Conservation (phyloP, 2,329 filamentous ascomycete genomes). For the Didymella glomerata region DNA sequence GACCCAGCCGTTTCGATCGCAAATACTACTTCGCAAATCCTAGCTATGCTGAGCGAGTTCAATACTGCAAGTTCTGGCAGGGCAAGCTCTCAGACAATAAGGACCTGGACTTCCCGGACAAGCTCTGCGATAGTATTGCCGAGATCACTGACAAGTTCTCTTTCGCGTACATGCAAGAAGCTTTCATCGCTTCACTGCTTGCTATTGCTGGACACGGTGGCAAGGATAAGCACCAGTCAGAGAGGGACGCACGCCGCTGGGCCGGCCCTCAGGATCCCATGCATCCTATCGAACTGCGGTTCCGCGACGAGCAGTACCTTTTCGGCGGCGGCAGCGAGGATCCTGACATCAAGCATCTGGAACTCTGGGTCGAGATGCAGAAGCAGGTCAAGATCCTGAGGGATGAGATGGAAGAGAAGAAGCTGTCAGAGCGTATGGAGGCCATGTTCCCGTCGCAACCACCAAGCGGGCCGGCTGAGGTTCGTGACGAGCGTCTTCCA, state of each 20-base stretch:
- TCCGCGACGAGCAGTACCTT: slow-evolving; percentile 8
- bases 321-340: slow-evolving; percentile 15
- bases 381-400: slow-evolving; percentile 54
- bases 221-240: slow-evolving; percentile 21
- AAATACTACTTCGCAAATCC: slow-evolving; percentile 59
- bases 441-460: slow-evolving; percentile 7
- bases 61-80: slow-evolving; percentile 58
- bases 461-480: background rate
- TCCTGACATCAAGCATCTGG: slow-evolving; percentile 47
- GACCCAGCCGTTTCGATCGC: slow-evolving; percentile 57
- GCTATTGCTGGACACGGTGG: slow-evolving; percentile 43
- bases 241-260: slow-evolving; percentile 29
- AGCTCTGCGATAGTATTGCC: slow-evolving; percentile 51
- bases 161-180: slow-evolving; percentile 59
- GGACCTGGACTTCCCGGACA: slow-evolving; percentile 53
- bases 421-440: slow-evolving; percentile 17
- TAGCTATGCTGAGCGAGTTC: slow-evolving; percentile 48
- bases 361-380: slow-evolving; percentile 55
- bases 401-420: slow-evolving; percentile 51
- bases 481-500: too few species aligned
- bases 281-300: slow-evolving; percentile 14
- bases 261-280: slow-evolving; percentile 42
- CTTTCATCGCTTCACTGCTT: slow-evolving; percentile 53
- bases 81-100: slow-evolving; percentile 50
- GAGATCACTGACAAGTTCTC: slow-evolving; percentile 55